These are phyloP conservation scores for Ichthyophthirius multifiliis DNA, from an alignment of 169 alveolate genomes.

Conservation along the genomic window DNA sequence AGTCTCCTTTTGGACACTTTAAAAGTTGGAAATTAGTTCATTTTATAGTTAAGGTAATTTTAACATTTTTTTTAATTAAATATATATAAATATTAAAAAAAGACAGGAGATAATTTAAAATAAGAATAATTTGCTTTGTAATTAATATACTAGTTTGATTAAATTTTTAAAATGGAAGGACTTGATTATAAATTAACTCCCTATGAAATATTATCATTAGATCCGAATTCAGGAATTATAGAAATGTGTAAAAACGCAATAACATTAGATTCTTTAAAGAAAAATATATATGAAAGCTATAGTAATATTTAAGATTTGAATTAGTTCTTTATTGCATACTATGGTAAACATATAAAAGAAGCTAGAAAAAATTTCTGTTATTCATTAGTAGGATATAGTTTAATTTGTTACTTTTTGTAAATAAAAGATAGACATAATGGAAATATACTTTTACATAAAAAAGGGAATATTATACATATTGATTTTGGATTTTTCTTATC, in stretches of 20 bases:
- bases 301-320: not conserved
- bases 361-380: constrained; percentile 55
- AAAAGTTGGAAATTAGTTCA: constrained; percentile 21
- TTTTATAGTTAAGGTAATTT: not conserved
- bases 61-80: constrained; percentile 1
- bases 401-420: constrained; percentile 80
- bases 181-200: constrained; percentile 28
- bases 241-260: constrained; percentile 64
- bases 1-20: constrained; percentile 28
- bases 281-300: constrained; percentile 10
- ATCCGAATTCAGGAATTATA: constrained; percentile 65
- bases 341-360: constrained; percentile 34
- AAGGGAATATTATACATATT: constrained; percentile 83
- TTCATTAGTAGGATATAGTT: constrained; percentile 82
- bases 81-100: not conserved
- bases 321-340: constrained; percentile 20
- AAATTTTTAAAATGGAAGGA: constrained; percentile 25
- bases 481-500: constrained; percentile 87
- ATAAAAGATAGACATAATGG: constrained; percentile 90
- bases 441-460: constrained; percentile 79
- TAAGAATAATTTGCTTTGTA: constrained; percentile 37
- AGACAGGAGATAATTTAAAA: constrained; percentile 42
- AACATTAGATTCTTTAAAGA: constrained; percentile 65
- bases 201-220: constrained; percentile 67
- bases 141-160: constrained; percentile 19